Evolutionary conservation across 495 filamentous ascomycete species (phyloP).

Genomic region (Xylaria flabelliformis): DNA sequence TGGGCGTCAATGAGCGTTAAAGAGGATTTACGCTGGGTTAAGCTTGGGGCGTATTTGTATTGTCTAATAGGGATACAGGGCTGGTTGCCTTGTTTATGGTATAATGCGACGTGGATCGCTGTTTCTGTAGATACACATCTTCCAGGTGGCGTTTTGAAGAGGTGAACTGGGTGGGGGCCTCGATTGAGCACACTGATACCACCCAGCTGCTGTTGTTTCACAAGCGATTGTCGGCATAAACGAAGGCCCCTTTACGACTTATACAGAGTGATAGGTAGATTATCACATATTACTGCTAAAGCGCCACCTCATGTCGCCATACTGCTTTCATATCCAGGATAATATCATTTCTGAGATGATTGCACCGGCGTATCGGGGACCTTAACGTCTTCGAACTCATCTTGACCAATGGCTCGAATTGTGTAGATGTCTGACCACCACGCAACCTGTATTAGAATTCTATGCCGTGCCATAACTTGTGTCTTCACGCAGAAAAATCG

Average conservation of each 20-base stretch:
- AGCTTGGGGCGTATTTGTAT: background rate
- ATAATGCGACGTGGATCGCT: constrained; percentile 17
- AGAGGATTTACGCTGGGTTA: constrained; percentile 1
- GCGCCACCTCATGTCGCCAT: background rate
- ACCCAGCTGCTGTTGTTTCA: constrained; percentile 28
- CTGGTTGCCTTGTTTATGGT: constrained; percentile 25
- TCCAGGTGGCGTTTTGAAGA: constrained; percentile 33
- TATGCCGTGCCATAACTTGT: background rate
- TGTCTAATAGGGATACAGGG: constrained; percentile 21
- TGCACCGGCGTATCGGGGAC: constrained; percentile 73
- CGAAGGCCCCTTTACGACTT: background rate
- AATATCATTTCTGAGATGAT: constrained; percentile 44
- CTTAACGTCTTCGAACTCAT: constrained; percentile 96
- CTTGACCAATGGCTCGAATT: constrained; percentile 86
- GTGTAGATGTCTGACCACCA: constrained; percentile 78
- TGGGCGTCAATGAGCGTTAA: constrained; percentile 34
- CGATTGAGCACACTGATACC: constrained; percentile 35
- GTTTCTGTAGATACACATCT: constrained; percentile 33
- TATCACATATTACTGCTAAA: background rate
- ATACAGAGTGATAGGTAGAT: constrained; percentile 4
- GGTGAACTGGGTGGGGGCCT: constrained; percentile 17
- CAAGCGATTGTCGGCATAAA: background rate
- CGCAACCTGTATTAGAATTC: constrained; percentile 17
- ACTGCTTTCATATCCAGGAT: constrained; percentile 11
- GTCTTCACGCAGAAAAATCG: constrained; percentile 5